Conservation (phyloP, 176 grass and related monocot genomes). For the Zizania latifolia region DNA sequence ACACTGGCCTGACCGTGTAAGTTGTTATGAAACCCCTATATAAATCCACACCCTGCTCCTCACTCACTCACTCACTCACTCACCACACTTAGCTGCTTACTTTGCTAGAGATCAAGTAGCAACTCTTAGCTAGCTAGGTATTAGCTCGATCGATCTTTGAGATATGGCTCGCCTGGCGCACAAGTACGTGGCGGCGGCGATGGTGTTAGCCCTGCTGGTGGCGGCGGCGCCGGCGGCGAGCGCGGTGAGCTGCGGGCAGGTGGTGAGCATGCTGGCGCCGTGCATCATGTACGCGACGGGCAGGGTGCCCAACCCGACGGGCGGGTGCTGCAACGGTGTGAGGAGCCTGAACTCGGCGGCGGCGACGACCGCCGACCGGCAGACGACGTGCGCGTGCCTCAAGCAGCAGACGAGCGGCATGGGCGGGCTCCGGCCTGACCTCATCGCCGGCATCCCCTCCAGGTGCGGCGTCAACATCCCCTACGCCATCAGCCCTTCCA, state of each 20-base stretch:
- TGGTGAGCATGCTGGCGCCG: not conserved
- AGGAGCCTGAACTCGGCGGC: conserved; percentile 20
- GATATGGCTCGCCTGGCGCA: no score
- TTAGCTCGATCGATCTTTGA: no score
- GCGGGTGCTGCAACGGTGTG: conserved; percentile 20
- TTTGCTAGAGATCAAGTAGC: no score
- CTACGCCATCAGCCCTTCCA: conserved; percentile 26
- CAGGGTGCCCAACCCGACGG: not conserved
- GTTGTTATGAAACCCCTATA: not conserved
- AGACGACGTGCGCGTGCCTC: conserved; percentile 28
- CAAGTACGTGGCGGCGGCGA: not conserved
- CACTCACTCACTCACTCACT: no score
- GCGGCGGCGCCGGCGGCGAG: no score
- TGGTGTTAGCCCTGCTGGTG: conserved; percentile 5
- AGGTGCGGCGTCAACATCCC: conserved; percentile 38
- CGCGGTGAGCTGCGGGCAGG: conserved; percentile 16
- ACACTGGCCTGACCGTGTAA: not conserved
- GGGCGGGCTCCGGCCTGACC: not conserved
- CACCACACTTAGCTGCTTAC: no score
- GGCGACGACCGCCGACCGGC: not conserved
- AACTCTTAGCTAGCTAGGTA: no score
- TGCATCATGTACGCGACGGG: conserved; percentile 33
- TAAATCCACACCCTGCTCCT: no score
- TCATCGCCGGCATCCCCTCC: conserved; percentile 27
- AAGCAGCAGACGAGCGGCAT: conserved; percentile 11